Percentiles rank a stretch among this genome's conserved stretches.
phyloP scores from a whole-genome alignment of 306 rosid species.

The Citrullus mucosospermus region DNA sequence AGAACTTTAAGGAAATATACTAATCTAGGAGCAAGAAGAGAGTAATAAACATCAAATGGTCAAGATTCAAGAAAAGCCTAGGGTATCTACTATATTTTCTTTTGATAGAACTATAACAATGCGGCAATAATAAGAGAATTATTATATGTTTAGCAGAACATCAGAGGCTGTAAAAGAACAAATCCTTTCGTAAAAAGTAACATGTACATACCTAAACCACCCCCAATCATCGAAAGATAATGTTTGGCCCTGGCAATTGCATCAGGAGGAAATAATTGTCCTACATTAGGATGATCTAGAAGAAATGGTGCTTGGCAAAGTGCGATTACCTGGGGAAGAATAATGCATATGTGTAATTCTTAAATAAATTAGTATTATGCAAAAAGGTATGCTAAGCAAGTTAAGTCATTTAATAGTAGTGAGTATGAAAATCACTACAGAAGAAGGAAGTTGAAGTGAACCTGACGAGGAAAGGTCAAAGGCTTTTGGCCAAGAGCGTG shows the following conservation, averaged over 20 bases:
- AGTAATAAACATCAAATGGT: not conserved
- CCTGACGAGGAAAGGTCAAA: conserved; percentile 97
- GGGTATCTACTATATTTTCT: not conserved
- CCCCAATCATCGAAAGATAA: conserved; percentile 62
- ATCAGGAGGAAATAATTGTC: conserved; percentile 85
- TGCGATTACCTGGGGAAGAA: conserved; percentile 67
- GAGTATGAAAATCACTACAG: not conserved
- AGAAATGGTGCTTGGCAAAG: conserved; percentile 98
- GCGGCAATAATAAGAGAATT: not conserved
- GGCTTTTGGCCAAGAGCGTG: conserved; percentile 98
- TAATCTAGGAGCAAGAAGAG: not conserved
- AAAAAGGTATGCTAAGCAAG: not conserved
- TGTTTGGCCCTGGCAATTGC: conserved; percentile 93
- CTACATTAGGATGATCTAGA: conserved; percentile 84
- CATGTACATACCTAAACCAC: conserved; percentile 73
- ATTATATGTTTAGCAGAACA: not conserved
- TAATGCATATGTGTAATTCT: not conserved
- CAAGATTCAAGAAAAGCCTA: not conserved
- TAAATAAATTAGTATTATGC: not conserved
- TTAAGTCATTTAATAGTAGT: not conserved
- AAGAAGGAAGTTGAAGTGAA: conserved; percentile 10
- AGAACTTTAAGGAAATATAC: not conserved
- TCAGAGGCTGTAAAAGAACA: not conserved
- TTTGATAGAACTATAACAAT: not conserved
- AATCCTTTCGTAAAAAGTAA: not conserved